phyloP scores from a whole-genome alignment of 108 stramenopile species.

The Fistulifera pelliculosa region DNA sequence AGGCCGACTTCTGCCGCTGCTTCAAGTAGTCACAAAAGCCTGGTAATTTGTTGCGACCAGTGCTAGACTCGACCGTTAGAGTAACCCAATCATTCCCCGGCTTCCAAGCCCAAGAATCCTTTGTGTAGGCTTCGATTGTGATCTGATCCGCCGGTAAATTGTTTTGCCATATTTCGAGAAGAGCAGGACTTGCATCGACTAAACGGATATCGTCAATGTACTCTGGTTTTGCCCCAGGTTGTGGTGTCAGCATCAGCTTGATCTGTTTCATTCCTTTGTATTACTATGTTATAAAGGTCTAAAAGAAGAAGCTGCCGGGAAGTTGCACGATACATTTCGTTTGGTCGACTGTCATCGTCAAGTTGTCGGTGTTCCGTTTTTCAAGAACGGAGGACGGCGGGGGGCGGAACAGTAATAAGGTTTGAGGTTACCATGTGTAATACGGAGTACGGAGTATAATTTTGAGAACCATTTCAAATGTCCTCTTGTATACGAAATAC shows the following conservation, averaged over 20 bases:
- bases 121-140: conserved; percentile 61
- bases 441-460: too few relatives aligned
- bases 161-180: conserved; percentile 9
- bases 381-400: too few relatives aligned
- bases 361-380: too few relatives aligned
- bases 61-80: conserved; percentile 34
- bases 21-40: conserved; percentile 65
- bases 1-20: conserved; percentile 64
- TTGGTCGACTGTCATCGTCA: too few relatives aligned
- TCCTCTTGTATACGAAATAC: too few relatives aligned
- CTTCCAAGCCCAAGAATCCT: conserved; percentile 65
- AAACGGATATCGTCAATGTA: conserved; percentile 55
- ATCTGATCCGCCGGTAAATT: conserved; percentile 13
- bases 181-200: conserved; percentile 10
- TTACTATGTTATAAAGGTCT: too few relatives aligned
- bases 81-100: conserved; percentile 5
- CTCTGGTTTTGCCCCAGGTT: conserved; percentile 62
- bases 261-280: conserved; percentile 17
- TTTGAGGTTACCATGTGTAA: too few relatives aligned
- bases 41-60: conserved; percentile 64
- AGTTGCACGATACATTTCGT: too few relatives aligned
- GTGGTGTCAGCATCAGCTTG: conserved; percentile 29
- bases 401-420: too few relatives aligned
- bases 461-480: too few relatives aligned
- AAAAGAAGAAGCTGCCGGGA: too few relatives aligned